Base-by-base conservation (phyloP, 2,329 filamentous ascomycete species). In the Coleophoma crateriformis region DNA sequence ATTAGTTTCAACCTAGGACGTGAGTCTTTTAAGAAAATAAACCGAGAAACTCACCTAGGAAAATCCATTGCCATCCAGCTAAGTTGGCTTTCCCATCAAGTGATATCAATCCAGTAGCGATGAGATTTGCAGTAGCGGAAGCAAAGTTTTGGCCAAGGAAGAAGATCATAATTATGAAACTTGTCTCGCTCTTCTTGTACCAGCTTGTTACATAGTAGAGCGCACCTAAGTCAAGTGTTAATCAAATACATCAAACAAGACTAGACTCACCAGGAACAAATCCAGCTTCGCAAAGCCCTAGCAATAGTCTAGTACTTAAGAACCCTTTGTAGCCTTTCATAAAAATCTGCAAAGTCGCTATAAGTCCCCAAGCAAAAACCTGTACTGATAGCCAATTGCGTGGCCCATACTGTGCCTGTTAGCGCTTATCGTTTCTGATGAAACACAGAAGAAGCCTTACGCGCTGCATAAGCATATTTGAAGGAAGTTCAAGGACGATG, bases 201-300 rank as follows among this genome's bases (percentile, higher is more conserved):
- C 80, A 84, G 71, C 81, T 81, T 1, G 77, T 78, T 3, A 83
- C 66, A 49, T 81, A 77, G 58, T 78, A 81, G 27, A 77, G 70
- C 12, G 79, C 69, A 43, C 38, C 37, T 39, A 39, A 13, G 8
- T 38, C 10, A n/a, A 39, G 8, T 15, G 7, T n/a, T 39, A 15
- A 39, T 3, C 8, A 15, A n/a, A 39, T n/a, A n/a, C 8, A 39
- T n/a, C 4, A 6, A 13, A 13, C 4, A 6, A 14, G 35, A 38
- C 14, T 14, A 8, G 35, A 10, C 6, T 27, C 15, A 39, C 37
- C 46, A 11, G 43, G 43, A n/a, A 45, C 33, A 20, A 45, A 45
- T 8, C 43, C 43, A 33, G 22, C 22, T 4, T 45, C 43, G n/a
- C 8, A 11, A 14, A 45, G 27, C 3, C 43, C 43, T 15, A 45